Conservation (phyloP, 2,329 filamentous ascomycete genomes). For the Colletotrichum sansevieriae region DNA sequence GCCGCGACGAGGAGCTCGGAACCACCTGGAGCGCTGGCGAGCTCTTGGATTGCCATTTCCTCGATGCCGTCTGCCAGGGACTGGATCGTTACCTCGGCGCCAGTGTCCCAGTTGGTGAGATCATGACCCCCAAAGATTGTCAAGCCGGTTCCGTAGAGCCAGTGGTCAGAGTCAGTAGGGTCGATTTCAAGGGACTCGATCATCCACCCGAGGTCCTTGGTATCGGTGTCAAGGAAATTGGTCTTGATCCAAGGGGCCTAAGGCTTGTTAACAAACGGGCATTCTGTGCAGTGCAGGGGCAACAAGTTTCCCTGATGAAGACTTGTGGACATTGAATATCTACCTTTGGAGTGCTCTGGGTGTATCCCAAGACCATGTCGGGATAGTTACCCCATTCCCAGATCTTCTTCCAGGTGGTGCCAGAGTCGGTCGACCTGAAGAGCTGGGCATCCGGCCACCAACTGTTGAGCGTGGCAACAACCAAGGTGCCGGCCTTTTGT, state of each 20-base stretch:
- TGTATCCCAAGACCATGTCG: slow-evolving; percentile 60
- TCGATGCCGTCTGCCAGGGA: slow-evolving; percentile 68
- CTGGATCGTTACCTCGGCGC: slow-evolving; percentile 57
- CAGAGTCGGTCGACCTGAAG: slow-evolving; percentile 68
- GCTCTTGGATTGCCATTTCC: slow-evolving; percentile 63
- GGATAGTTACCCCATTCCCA: slow-evolving; percentile 66
- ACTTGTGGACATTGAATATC: too few relatives aligned
- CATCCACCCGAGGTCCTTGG: slow-evolving; percentile 71
- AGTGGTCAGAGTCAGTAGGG: slow-evolving; percentile 70
- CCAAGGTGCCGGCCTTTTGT: slow-evolving; percentile 66
- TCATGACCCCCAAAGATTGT: slow-evolving; percentile 67
- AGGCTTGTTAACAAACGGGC: background rate
- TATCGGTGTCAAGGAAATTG: slow-evolving; percentile 61
- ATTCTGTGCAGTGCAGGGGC: too few relatives aligned
- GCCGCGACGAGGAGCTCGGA: slow-evolving; percentile 66
- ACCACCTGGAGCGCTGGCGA: slow-evolving; percentile 63
- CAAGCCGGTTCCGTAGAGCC: slow-evolving; percentile 70
- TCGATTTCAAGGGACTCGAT: slow-evolving; percentile 70
- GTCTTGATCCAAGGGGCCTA: slow-evolving; percentile 66
- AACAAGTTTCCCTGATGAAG: too few relatives aligned
- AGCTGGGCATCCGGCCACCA: slow-evolving; percentile 72
- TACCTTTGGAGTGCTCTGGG: slow-evolving; percentile 56
- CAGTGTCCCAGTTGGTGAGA: slow-evolving; percentile 66
- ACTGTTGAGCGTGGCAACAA: slow-evolving; percentile 68
- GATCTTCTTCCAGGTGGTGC: slow-evolving; percentile 64